A percentile compares a stretch with the other conserved stretches of the same genome.
Conservation (phyloP, 768 basidiomycete species). For the Mycena chlorophos region DNA sequence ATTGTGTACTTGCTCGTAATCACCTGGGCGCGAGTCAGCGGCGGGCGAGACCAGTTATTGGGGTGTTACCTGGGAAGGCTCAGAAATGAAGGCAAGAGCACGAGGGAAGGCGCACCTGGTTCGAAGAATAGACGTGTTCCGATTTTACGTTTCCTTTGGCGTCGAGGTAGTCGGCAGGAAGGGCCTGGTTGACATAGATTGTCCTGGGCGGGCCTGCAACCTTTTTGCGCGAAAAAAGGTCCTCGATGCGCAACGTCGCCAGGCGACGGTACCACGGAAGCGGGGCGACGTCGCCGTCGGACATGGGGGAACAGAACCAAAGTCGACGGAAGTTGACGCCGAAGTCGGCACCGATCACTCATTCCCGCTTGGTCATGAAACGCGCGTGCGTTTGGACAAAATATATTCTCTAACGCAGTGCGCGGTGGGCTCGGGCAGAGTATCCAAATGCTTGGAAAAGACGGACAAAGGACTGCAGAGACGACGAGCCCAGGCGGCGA, state of each 20-base stretch:
- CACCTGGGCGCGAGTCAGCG: conserved; percentile 23
- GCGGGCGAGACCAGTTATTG: neutral
- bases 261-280: conserved; percentile 38
- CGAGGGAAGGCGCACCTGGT: conserved; percentile 37
- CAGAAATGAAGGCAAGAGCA: neutral
- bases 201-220: conserved; percentile 44
- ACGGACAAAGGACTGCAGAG: too few relatives aligned
- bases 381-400: too few relatives aligned
- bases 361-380: neutral
- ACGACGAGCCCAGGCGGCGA: too few relatives aligned
- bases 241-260: conserved; percentile 41
- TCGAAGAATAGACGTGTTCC: conserved; percentile 43
- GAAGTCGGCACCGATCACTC: neutral
- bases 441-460: too few relatives aligned
- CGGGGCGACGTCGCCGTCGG: neutral
- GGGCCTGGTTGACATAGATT: conserved; percentile 48
- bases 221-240: conserved; percentile 43
- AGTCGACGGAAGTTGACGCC: neutral
- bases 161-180: conserved; percentile 49
- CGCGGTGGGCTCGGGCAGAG: too few relatives aligned
- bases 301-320: conserved; percentile 1
- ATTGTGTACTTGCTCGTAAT: conserved; percentile 49
- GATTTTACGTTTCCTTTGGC: conserved; percentile 42
- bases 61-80: neutral
- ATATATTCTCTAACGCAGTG: too few relatives aligned